These are phyloP conservation scores for Coleophoma crateriformis DNA, from an alignment of 2,329 filamentous ascomycete genomes.

Conservation along the genomic window DNA sequence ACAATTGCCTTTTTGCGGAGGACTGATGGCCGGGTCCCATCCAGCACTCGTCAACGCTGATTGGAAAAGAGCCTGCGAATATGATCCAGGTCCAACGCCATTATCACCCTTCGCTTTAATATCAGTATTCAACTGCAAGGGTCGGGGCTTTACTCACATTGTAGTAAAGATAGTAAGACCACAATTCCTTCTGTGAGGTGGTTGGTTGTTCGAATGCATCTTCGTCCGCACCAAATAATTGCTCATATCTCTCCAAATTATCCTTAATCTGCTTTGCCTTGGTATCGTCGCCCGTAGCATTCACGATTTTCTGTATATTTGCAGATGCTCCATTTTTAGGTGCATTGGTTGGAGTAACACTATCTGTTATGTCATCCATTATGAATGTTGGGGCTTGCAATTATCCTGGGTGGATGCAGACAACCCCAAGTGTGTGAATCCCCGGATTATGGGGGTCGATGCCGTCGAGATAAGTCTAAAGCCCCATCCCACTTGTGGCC, in stretches of 20 bases:
- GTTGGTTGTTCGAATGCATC: constrained; percentile 30
- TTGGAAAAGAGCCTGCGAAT: constrained; percentile 35
- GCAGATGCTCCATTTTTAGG: background rate
- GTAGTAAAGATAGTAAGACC: constrained; percentile 38
- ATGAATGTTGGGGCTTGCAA: background rate
- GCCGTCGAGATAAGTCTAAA: too few species aligned
- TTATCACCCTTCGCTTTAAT: constrained; percentile 27
- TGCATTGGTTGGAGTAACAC: constrained; percentile 4
- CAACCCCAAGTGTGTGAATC: too few species aligned
- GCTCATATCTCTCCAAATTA: constrained; percentile 25
- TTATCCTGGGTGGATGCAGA: background rate
- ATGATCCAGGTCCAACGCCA: constrained; percentile 34
- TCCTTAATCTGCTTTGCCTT: constrained; percentile 13
- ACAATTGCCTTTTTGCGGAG: constrained; percentile 17
- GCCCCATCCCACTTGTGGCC: too few species aligned
- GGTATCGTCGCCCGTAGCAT: constrained; percentile 1
- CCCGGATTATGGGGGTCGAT: too few species aligned
- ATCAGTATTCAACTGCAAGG: background rate
- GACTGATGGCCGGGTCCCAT: constrained; percentile 29
- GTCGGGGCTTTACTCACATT: constrained; percentile 20
- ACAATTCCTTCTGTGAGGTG: constrained; percentile 33
- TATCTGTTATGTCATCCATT: constrained; percentile 5
- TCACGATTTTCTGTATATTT: background rate
- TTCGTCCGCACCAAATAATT: constrained; percentile 30
- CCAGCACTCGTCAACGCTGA: constrained; percentile 31